These are phyloP conservation scores for Diddensiella transvaalensis DNA, from an alignment of 805 yeast genomes.

Conservation along the genomic window DNA sequence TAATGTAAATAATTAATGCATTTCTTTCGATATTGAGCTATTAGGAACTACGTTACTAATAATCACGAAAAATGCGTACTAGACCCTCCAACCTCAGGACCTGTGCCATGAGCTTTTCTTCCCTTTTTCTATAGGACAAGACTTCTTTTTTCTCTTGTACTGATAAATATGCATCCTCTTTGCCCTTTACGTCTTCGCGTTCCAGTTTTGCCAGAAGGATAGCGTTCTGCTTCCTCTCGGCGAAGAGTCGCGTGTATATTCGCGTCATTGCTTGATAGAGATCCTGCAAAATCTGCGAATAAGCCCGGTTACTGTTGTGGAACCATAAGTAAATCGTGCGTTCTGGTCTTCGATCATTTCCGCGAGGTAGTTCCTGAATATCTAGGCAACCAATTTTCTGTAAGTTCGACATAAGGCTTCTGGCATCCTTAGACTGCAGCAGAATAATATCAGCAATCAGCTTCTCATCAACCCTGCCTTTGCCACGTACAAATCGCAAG, in stretches of 20 bases:
- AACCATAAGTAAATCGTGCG: slow-evolving; percentile 82
- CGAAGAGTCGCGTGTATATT: slow-evolving; percentile 33
- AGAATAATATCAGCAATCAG: slow-evolving; percentile 69
- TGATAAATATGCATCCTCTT: slow-evolving; percentile 68
- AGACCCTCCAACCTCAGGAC: slow-evolving; percentile 34
- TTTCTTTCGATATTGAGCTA: neutral
- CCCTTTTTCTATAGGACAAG: slow-evolving; percentile 42
- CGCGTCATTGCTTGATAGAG: slow-evolving; percentile 48
- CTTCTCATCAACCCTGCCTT: slow-evolving; percentile 80
- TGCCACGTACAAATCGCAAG: slow-evolving; percentile 67
- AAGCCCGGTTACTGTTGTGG: slow-evolving; percentile 53
- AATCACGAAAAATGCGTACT: slow-evolving; percentile 38
- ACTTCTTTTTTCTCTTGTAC: slow-evolving; percentile 74
- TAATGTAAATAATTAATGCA: neutral
- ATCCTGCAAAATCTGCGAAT: slow-evolving; percentile 45
- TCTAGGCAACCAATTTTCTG: slow-evolving; percentile 71
- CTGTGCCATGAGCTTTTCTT: slow-evolving; percentile 33
- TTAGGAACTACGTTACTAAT: slow-evolving; percentile 26
- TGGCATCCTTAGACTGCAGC: slow-evolving; percentile 70
- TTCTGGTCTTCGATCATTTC: slow-evolving; percentile 86
- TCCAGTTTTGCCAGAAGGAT: slow-evolving; percentile 74
- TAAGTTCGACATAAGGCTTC: slow-evolving; percentile 65
- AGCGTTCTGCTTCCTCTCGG: slow-evolving; percentile 53
- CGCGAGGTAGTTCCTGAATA: slow-evolving; percentile 89
- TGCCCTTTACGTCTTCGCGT: slow-evolving; percentile 86